These are phyloP conservation scores for Podospora australis DNA, from an alignment of 495 filamentous ascomycete species.

Conservation along the genomic window DNA sequence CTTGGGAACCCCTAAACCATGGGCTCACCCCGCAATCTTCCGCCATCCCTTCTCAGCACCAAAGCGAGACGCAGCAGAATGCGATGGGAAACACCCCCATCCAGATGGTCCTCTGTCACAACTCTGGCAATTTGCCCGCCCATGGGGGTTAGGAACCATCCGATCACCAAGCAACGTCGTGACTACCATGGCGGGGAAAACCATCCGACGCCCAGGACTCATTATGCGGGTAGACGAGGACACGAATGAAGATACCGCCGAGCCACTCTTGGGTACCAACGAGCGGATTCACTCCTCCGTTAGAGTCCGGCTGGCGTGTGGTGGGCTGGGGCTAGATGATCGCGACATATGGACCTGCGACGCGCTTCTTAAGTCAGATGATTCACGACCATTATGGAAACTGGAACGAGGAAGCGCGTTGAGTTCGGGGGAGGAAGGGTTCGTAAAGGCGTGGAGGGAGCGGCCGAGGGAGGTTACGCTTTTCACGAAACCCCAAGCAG, in stretches of 20 bases:
- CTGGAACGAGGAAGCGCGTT: conserved; percentile 7
- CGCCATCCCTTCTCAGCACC: conserved; percentile 2
- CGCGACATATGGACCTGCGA: conserved; percentile 21
- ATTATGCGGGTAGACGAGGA: conserved; percentile 24
- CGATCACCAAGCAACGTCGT: conserved; percentile 17
- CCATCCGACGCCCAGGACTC: conserved; percentile 24
- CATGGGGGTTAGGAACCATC: conserved; percentile 22
- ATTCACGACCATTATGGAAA: conserved; percentile 10
- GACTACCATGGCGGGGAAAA: conserved; percentile 20
- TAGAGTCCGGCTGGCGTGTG: conserved; percentile 20
- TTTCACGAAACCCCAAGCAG: no score
- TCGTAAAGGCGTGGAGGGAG: not conserved
- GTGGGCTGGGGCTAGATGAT: conserved; percentile 25
- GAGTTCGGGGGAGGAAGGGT: not conserved
- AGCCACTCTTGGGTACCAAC: conserved; percentile 22
- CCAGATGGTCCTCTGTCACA: conserved; percentile 1
- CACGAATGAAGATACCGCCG: conserved; percentile 25
- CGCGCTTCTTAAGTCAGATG: conserved; percentile 3
- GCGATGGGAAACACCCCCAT: conserved; percentile 15
- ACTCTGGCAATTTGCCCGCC: conserved; percentile 21
- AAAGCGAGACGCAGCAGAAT: conserved; percentile 15
- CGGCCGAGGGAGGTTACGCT: conserved; percentile 11
- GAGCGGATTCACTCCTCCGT: conserved; percentile 25
- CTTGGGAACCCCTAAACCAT: not conserved
- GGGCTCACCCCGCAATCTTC: conserved; percentile 2